phyloP scores from a whole-genome alignment of 352 stramenopile genomes.

The Phytophthora tentaculata region DNA sequence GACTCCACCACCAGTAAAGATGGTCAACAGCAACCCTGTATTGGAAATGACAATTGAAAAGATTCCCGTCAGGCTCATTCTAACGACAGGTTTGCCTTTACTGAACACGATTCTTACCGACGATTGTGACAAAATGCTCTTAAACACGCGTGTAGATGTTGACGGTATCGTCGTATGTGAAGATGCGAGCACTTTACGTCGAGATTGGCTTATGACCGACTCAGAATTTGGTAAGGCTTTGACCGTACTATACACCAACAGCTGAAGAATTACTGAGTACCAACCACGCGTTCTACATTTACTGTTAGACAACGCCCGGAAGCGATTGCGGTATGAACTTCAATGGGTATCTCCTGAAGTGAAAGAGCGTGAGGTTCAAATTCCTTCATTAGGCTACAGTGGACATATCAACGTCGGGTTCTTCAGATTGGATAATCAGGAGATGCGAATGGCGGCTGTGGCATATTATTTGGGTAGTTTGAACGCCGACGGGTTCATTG shows the following conservation, averaged over 20 bases:
- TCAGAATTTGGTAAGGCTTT: too few species aligned
- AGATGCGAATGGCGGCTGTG: slow-evolving; percentile 48
- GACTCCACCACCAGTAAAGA: too few species aligned
- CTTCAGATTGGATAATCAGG: slow-evolving; percentile 55
- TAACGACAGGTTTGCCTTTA: slow-evolving; percentile 27
- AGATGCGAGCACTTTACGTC: slow-evolving; percentile 25
- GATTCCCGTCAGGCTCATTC: slow-evolving; percentile 15
- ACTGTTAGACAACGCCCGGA: slow-evolving; percentile 66
- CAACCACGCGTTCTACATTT: too few species aligned
- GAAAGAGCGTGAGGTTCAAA: too few species aligned
- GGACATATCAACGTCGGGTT: slow-evolving; percentile 38
- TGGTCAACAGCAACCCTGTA: slow-evolving; percentile 33
- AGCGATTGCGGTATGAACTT: slow-evolving; percentile 58
- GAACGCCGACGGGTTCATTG: slow-evolving; percentile 59
- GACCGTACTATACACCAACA: too few species aligned
- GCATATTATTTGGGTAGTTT: slow-evolving; percentile 61
- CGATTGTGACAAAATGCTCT: too few species aligned
- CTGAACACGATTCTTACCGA: neutral
- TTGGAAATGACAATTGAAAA: slow-evolving; percentile 27
- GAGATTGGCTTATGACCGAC: slow-evolving; percentile 35
- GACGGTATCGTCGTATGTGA: slow-evolving; percentile 34
- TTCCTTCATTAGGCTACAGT: too few species aligned
- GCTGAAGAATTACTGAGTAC: too few species aligned
- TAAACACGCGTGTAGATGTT: slow-evolving; percentile 26
- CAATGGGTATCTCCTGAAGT: slow-evolving; percentile 41